Evolutionary conservation across 257 asterid species (phyloP), one percentile per base, ranked within the genome.

Genomic region (Cinchona pubescens): DNA sequence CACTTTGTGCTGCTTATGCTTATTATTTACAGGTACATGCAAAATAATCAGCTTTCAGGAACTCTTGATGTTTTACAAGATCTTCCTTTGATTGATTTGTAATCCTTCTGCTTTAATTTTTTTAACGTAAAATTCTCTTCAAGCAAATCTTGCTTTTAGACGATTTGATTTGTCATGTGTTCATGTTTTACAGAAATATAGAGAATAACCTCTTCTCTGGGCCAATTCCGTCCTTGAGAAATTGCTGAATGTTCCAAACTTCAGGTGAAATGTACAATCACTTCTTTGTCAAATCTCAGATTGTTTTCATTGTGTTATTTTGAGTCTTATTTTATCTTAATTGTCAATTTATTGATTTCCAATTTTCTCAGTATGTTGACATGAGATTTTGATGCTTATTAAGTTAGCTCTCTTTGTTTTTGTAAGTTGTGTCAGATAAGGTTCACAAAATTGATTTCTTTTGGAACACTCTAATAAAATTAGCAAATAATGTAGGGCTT

Each of bases 141-240:
- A 3, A 45, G 66, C 58, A 62, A 58, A 43, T 18, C 60, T 70
- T 66, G 37, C 69, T 71, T 74, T 75, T 25, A 69, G 29, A 27
- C 40, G 18, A 15, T 72, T 79, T 83, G 42, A 37, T 49, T 40
- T 45, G 27, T 18, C 37, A 0, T 37, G 32, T 62, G 67, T 66
- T 75, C 67, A 68, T 71, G 34, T 73, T 43, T 32, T 71, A 45
- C 92, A 94, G 99, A 85, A 86, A 89, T 83, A 76, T 94, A 30
- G 97, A 86, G 83, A 92, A 94, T 75, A 94, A 94, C 83, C 85
- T 88, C 75, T 94, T 94, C 86, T 92, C 97, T 30, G 99, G 99
- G 66, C 98, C 99, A 35, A 87, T 94, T 79, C 99, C 99, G n/a
- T n/a, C n/a, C n/a, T n/a, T 1, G 76, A 34, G 21, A 86, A 82